Evolutionary conservation across 441 rosid species (phyloP).

Genomic region (Gossypium laxum): DNA sequence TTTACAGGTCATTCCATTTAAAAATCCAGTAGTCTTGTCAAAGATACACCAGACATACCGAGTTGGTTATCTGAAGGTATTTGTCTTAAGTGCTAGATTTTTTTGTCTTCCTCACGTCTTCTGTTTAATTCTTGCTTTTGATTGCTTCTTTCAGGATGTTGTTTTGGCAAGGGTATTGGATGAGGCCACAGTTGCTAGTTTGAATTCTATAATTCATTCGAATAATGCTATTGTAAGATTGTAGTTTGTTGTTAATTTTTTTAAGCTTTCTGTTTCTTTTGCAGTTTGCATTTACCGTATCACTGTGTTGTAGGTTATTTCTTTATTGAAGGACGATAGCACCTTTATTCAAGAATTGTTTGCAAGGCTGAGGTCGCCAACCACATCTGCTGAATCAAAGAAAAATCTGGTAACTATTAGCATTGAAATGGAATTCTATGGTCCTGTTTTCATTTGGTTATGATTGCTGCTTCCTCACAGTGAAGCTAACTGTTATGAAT

Average conservation of each 20-base stretch:
- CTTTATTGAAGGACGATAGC: conserved; percentile 82
- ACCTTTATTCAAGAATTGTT: conserved; percentile 90
- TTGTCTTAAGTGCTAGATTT: conserved; percentile 17
- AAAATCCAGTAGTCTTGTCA: conserved; percentile 68
- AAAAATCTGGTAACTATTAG: conserved; percentile 69
- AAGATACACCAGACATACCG: conserved; percentile 96
- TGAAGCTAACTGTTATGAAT: background rate
- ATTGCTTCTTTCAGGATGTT: conserved; percentile 63
- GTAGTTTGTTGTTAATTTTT: background rate
- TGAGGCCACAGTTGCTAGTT: conserved; percentile 73
- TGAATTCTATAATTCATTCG: conserved; percentile 82
- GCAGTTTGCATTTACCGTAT: conserved; percentile 12
- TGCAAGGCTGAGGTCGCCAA: conserved; percentile 63
- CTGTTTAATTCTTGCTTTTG: conserved; percentile 22
- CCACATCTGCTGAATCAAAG: conserved; percentile 70
- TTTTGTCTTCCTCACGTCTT: background rate
- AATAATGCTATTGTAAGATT: conserved; percentile 87
- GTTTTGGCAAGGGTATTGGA: conserved; percentile 90
- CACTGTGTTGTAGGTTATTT: conserved; percentile 58
- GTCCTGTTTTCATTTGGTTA: background rate
- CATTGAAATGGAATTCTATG: background rate
- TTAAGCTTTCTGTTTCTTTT: background rate
- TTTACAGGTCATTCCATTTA: conserved; percentile 78
- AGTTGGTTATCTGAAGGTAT: conserved; percentile 92
- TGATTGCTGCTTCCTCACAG: background rate